These are phyloP conservation scores for Fusarium hainanense DNA, from an alignment of 2,329 filamentous ascomycete genomes.

Conservation along the genomic window DNA sequence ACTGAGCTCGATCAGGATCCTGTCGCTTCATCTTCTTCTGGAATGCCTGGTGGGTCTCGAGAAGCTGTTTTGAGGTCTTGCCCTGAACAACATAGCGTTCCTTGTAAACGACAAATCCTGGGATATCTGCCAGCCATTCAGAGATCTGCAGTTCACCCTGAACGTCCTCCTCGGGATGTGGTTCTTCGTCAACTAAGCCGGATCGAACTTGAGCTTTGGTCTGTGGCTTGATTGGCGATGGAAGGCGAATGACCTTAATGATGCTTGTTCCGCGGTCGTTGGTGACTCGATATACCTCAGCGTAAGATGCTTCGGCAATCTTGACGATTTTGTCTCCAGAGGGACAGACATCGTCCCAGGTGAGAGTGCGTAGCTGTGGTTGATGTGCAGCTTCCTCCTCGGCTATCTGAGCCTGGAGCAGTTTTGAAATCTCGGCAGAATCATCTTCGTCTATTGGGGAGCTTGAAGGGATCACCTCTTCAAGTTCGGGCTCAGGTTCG, in stretches of 20 bases:
- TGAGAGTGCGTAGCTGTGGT: constrained; percentile 56
- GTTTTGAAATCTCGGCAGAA: not conserved
- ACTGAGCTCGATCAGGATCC: constrained; percentile 67
- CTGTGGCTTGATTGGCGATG: constrained; percentile 67
- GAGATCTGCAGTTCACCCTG: constrained; percentile 71
- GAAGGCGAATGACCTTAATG: constrained; percentile 71
- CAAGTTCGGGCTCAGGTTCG: not conserved
- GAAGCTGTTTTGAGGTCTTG: constrained; percentile 62
- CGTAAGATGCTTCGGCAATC: constrained; percentile 74
- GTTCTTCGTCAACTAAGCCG: constrained; percentile 68
- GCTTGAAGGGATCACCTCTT: constrained; percentile 7
- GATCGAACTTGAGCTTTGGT: constrained; percentile 66
- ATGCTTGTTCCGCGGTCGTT: constrained; percentile 71
- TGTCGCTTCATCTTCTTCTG: constrained; percentile 65
- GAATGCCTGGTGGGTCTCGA: constrained; percentile 70
- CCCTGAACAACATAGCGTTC: constrained; percentile 70
- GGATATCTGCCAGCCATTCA: constrained; percentile 71
- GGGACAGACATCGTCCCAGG: constrained; percentile 69
- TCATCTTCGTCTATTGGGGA: constrained; percentile 6
- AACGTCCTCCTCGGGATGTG: constrained; percentile 65
- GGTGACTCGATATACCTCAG: constrained; percentile 72
- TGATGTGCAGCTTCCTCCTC: constrained; percentile 42
- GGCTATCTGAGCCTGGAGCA: constrained; percentile 18
- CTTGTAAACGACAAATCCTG: constrained; percentile 74
- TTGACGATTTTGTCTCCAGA: constrained; percentile 66